Percentiles rank a stretch among this genome's conserved stretches.
Evolutionary conservation across 2,329 filamentous ascomycete species (phyloP).

Genomic region (Aspergillus fischeri): DNA sequence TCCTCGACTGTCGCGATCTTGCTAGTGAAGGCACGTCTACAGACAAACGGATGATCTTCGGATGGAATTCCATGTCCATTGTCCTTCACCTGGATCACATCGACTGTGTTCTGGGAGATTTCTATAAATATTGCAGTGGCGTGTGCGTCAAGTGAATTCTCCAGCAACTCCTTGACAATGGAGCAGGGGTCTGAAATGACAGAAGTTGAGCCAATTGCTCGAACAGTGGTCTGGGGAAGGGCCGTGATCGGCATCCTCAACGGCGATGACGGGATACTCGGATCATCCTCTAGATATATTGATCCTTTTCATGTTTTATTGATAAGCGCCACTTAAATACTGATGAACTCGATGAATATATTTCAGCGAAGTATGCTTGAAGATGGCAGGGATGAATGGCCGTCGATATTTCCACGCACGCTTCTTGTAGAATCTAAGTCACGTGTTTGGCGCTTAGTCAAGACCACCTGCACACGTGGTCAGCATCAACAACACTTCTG

Average conservation of each 20-base stretch:
- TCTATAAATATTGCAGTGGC: slow-evolving; percentile 57
- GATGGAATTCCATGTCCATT: slow-evolving; percentile 60
- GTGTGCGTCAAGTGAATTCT: slow-evolving; percentile 63
- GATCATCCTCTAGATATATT: slow-evolving; percentile 1
- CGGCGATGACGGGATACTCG: neutral
- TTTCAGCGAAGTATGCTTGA: neutral
- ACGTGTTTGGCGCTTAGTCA: slow-evolving; percentile 10
- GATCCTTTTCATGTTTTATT: neutral
- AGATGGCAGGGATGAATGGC: neutral
- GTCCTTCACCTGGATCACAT: slow-evolving; percentile 60
- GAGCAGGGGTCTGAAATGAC: slow-evolving; percentile 54
- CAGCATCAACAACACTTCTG: slow-evolving; percentile 2
- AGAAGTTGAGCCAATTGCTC: slow-evolving; percentile 55
- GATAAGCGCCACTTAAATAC: neutral
- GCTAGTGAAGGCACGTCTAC: slow-evolving; percentile 58
- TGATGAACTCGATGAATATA: neutral
- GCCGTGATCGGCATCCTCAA: slow-evolving; percentile 44
- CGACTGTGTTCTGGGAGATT: slow-evolving; percentile 55
- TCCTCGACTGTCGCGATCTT: slow-evolving; percentile 59
- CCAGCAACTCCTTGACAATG: slow-evolving; percentile 61
- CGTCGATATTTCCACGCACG: slow-evolving; percentile 15
- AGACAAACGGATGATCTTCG: slow-evolving; percentile 53
- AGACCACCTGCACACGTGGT: neutral
- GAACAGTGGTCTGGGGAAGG: slow-evolving; percentile 41
- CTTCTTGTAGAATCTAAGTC: neutral